Evolutionary conservation across 805 yeast genomes (phyloP).

Genomic region (Komagataella pseudopastoris): DNA sequence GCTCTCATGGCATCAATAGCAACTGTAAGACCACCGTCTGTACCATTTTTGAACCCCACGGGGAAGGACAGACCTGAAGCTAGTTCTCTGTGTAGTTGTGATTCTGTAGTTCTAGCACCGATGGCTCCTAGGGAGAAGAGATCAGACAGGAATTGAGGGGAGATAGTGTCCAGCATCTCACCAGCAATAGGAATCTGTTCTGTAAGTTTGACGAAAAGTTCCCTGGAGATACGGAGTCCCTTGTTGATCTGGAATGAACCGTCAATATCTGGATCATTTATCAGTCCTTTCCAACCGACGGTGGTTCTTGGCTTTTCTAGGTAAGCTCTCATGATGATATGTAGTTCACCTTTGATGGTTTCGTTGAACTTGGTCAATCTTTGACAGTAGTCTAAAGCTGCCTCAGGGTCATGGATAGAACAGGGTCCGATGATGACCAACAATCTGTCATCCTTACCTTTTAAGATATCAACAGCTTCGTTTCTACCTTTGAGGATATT

Average conservation of each 20-base stretch:
- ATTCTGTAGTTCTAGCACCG: conserved; percentile 98
- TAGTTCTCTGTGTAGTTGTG: conserved; percentile 93
- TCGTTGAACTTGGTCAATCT: conserved; percentile 54
- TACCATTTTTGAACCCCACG: conserved; percentile 95
- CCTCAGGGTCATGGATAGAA: conserved; percentile 83
- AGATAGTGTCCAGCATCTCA: conserved; percentile 96
- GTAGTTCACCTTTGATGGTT: conserved; percentile 63
- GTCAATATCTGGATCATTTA: conserved; percentile 93
- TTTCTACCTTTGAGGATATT: conserved; percentile 69
- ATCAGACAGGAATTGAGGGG: conserved; percentile 92
- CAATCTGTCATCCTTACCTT: conserved; percentile 69
- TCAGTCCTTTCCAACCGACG: conserved; percentile 98
- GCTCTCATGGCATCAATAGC: conserved; percentile 93
- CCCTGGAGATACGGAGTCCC: conserved; percentile 80
- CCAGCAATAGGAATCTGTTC: conserved; percentile 85
- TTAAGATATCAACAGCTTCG: conserved; percentile 62
- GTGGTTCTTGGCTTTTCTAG: conserved; percentile 98
- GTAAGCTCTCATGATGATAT: conserved; percentile 92
- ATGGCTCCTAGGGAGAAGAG: conserved; percentile 90
- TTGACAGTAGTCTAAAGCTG: conserved; percentile 80
- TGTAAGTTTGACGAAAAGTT: conserved; percentile 73
- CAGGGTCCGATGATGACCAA: conserved; percentile 93
- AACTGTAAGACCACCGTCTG: conserved; percentile 87
- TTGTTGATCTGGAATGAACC: conserved; percentile 89
- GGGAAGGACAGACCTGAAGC: conserved; percentile 99